These are phyloP conservation scores for Colletotrichum sp. DNA, from an alignment of 2,329 filamentous ascomycete species.

Conservation along the genomic window DNA sequence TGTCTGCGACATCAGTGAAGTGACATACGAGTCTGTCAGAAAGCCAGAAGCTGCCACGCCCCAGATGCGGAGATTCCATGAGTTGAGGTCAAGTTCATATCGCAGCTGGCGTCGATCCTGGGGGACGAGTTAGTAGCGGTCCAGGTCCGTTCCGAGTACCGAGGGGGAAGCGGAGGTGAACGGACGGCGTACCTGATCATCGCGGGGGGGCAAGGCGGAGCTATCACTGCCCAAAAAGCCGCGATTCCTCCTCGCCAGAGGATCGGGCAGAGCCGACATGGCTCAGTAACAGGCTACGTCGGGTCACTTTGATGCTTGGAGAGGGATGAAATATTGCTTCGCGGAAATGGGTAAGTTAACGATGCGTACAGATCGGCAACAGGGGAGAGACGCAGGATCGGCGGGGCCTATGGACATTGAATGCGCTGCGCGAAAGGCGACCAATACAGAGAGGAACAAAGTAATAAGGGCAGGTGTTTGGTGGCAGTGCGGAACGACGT, in stretches of 20 bases:
- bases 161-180: neutral
- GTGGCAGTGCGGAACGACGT: neutral
- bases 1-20: neutral
- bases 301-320: neutral
- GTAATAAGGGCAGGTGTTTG: neutral
- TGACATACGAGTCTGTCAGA: constrained; percentile 55
- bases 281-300: constrained; percentile 17
- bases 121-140: neutral
- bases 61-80: constrained; percentile 61
- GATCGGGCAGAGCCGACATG: constrained; percentile 39
- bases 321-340: neutral
- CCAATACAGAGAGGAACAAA: neutral
- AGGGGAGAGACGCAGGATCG: neutral
- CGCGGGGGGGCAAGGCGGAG: constrained; percentile 53
- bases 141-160: neutral
- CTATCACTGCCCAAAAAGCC: constrained; percentile 57
- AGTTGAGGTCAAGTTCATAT: constrained; percentile 59
- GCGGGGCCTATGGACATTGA: neutral
- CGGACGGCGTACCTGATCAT: constrained; percentile 47
- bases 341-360: neutral
- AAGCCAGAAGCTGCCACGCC: constrained; percentile 60
- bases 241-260: constrained; percentile 41
- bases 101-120: constrained; percentile 57
- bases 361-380: neutral
- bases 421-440: neutral